Evolutionary conservation across 2,329 filamentous ascomycete genomes (phyloP), one percentile per base, ranked within the genome.

Genomic region (Fusarium sp.): DNA sequence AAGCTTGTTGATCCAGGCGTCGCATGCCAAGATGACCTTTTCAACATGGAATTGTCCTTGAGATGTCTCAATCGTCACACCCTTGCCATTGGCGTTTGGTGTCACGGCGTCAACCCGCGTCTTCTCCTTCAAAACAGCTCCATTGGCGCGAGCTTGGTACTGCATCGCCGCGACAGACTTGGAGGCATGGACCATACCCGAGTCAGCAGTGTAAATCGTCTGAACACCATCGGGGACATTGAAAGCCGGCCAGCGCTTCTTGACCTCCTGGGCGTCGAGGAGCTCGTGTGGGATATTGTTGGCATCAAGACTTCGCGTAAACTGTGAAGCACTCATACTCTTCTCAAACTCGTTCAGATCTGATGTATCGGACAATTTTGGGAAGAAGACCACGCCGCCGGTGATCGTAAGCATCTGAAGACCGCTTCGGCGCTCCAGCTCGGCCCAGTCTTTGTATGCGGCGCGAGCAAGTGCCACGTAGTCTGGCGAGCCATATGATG

Each of bases 371-470:
- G n/a, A 3, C 1, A 46, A 4, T 9, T 56, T 56, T 2, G 70
- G 68, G 2, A 74, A 63, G 47, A 74, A 74, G 9, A 73, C 71
- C 1, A 74, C 47, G 3, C 71, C 71, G 0, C 71, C 71, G 2
- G 72, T 74, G 8, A 73, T 69, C 2, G 47, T 73, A 15, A 68
- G 35, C 56, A 74, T 54, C 26, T 69, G 46, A 3, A 62, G 61
- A 26, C 72, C 70, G 3, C 57, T 62, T 40, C 48, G 54, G 14
- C 37, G 54, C 24, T 74, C 72, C 2, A 74, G 56, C 3, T 60
- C 62, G 5, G 62, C 58, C 72, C 72, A 74, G 32, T 73, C 72
- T 19, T 65, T 62, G 33, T 74, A 73, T 10, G 72, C 72, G 1
- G 67, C 59, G 7, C 65, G 58, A 1, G 72, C 72, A 4, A 74